A percentile compares a stretch with the other conserved stretches of the same genome.
phyloP scores from a whole-genome alignment of 2,329 filamentous ascomycete species.

The Pseudogymnoascus sp. region DNA sequence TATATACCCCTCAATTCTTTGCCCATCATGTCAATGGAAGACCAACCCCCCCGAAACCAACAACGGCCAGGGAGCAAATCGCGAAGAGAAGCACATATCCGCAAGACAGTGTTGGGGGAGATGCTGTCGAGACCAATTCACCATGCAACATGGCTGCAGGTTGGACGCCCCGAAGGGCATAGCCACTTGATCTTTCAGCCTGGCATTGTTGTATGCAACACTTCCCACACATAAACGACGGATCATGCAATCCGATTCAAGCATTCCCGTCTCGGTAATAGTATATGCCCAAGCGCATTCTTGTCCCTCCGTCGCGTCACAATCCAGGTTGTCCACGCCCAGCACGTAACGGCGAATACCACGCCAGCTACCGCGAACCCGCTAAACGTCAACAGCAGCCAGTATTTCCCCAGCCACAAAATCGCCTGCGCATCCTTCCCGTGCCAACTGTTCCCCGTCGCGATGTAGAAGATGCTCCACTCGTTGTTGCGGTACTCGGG shows the following conservation, averaged over 20 bases:
- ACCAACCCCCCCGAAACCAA: neutral
- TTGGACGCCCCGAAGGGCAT: too few species aligned
- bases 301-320: neutral
- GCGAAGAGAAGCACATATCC: conserved; percentile 6
- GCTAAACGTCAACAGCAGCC: conserved; percentile 28
- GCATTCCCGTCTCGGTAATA: neutral
- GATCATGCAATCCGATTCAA: neutral
- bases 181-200: too few species aligned
- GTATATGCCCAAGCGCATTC: neutral
- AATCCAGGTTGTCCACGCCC: neutral
- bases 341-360: conserved; percentile 12
- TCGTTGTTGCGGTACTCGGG: conserved; percentile 59
- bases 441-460: conserved; percentile 39
- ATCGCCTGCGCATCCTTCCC: conserved; percentile 37
- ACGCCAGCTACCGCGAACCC: conserved; percentile 27
- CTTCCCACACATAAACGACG: too few species aligned
- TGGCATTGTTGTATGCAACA: neutral
- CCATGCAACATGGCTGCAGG: too few species aligned
- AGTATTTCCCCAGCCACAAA: conserved; percentile 39
- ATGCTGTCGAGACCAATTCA: neutral
- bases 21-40: neutral
- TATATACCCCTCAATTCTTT: neutral
- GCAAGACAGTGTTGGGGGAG: neutral
- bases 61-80: neutral
- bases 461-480: conserved; percentile 61